phyloP scores from a whole-genome alignment of 345 rosid species.

The Populus tremula region DNA sequence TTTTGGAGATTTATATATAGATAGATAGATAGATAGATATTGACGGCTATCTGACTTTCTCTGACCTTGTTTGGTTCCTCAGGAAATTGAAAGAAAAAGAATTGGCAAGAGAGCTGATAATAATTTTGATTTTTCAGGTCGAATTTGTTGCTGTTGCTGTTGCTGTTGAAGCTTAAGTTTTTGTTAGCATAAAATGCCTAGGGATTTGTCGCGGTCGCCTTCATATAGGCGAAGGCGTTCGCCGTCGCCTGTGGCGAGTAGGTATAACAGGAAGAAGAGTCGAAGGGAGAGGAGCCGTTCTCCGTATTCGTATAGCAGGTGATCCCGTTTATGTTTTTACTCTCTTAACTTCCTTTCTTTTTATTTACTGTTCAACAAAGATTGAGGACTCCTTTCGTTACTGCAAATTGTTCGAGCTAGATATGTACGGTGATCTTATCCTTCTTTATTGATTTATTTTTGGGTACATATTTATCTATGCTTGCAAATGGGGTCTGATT shows the following conservation, averaged over 20 bases:
- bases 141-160: too few relatives aligned
- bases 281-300: slow-evolving; percentile 78
- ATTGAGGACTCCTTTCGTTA: slow-evolving; percentile 35
- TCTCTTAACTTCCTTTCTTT: slow-evolving; percentile 16
- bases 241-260: slow-evolving; percentile 65
- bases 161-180: neutral
- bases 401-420: slow-evolving; percentile 26
- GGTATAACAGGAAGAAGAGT: slow-evolving; percentile 73
- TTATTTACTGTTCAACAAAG: slow-evolving; percentile 31
- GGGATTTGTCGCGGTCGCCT: slow-evolving; percentile 81
- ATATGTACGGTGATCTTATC: slow-evolving; percentile 27
- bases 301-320: slow-evolving; percentile 90
- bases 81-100: neutral
- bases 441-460: slow-evolving; percentile 10
- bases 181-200: slow-evolving; percentile 54
- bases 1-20: neutral
- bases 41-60: neutral
- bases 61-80: neutral
- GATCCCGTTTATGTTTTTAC: slow-evolving; percentile 52
- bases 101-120: neutral
- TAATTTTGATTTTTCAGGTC: neutral
- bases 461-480: slow-evolving; percentile 1
- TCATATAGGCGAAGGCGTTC: slow-evolving; percentile 64
- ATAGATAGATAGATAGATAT: neutral
- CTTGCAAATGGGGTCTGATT: neutral